Base-by-base conservation (phyloP, 148 eudicot species). In the Cornus controversa region DNA sequence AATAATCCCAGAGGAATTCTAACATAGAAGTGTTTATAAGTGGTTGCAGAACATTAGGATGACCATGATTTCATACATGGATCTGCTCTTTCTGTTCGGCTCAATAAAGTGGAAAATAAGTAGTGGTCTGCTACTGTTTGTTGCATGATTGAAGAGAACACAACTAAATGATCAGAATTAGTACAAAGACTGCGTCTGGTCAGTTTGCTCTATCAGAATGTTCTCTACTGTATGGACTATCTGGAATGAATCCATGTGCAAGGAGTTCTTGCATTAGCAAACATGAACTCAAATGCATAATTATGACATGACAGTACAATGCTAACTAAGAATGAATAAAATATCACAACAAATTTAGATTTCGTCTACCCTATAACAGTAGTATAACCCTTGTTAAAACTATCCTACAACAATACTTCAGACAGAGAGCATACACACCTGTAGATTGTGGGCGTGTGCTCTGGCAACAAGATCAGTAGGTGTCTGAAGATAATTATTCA, bases 381-480 rank as follows among this genome's bases (percentile, higher is more conserved):
- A n/a, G n/a, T n/a, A n/a, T 58, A 20, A 60, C 6, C 13, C 23
- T n/a, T 18, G 1, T 60, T 4, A 20, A 16, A 16, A 16, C 63
- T 16, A 15, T 57, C 63, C 53, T 57, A 20, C 64, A 60, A 7
- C 1, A 40, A 18, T 22, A n/a, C 24, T n/a, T 60, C 64, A 67
- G 8, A 29, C 26, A 75, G 77, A 42, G 27, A 34, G 53, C 45
- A 64, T 70, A 85, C 77, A 36, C 54, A 90, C 98, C 98, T 95
- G 93, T 78, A 96, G 83, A 77, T 85, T 86, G 77, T 29, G 92
- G 78, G 91, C 92, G 81, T 96, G 99, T 10, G 99, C 99, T 92
- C 94, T 90, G 66, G 99, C 90, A 47, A 96, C 95, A 71, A 96
- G 88, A 87, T 93, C 98, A n/a, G 94, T 85, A 40, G 99, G 98